Conservation (phyloP, 2,329 filamentous ascomycete species). For the Xylaria sp. region DNA sequence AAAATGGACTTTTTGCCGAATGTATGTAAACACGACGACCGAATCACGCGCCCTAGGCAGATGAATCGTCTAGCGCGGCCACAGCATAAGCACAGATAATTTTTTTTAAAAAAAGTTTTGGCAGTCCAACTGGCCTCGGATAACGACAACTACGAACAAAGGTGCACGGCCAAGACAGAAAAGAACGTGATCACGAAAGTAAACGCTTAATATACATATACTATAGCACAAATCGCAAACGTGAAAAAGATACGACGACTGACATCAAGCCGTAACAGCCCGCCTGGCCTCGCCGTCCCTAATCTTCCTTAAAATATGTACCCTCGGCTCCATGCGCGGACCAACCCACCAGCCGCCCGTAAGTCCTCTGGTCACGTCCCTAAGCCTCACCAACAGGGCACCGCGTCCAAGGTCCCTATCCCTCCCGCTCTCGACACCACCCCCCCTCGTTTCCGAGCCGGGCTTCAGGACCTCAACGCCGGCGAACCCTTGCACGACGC, state of each 20-base stretch:
- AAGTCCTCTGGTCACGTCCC: constrained; percentile 54
- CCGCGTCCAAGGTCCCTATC: constrained; percentile 58
- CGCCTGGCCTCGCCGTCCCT: constrained; percentile 45
- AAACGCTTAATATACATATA: constrained; percentile 26
- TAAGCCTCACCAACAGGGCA: constrained; percentile 51
- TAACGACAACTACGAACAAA: too few relatives aligned
- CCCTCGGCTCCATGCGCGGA: constrained; percentile 66
- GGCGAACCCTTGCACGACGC: constrained; percentile 65
- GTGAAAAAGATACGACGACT: neutral
- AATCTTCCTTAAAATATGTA: constrained; percentile 59
- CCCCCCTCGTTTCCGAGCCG: constrained; percentile 41
- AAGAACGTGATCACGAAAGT: neutral
- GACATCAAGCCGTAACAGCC: constrained; percentile 43
- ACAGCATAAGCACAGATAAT: too few relatives aligned
- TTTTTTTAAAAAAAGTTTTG: too few relatives aligned
- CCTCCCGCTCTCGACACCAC: constrained; percentile 40
- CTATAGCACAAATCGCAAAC: constrained; percentile 5
- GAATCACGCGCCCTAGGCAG: too few relatives aligned
- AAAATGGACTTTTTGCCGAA: too few relatives aligned
- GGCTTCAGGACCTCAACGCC: constrained; percentile 68
- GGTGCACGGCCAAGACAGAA: too few relatives aligned
- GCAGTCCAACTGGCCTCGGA: too few relatives aligned
- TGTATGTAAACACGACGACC: too few relatives aligned
- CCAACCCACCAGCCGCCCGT: constrained; percentile 74
- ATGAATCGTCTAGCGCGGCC: too few relatives aligned